A percentile compares a stretch with the other conserved stretches of the same genome.
phyloP scores from a whole-genome alignment of 306 rosid species.

The Quercus suber region DNA sequence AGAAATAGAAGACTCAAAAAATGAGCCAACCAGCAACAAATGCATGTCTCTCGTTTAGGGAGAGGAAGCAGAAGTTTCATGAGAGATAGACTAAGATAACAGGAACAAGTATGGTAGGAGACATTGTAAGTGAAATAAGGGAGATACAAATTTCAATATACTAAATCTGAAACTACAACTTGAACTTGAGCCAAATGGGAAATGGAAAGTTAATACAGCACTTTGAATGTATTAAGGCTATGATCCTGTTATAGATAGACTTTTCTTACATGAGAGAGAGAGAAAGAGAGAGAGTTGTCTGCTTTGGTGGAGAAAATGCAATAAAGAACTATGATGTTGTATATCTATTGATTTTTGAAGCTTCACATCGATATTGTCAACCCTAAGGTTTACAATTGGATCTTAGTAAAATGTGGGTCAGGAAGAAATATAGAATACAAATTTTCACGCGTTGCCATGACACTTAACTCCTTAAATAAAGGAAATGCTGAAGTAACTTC shows the following conservation, averaged over 20 bases:
- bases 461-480: neutral
- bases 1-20: too few species aligned
- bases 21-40: too few species aligned
- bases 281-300: neutral
- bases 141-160: too few species aligned
- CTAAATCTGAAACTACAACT: too few species aligned
- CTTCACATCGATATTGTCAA: neutral
- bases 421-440: neutral
- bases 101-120: too few species aligned
- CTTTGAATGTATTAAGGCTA: neutral
- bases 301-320: neutral
- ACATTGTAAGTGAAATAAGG: too few species aligned
- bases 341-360: neutral
- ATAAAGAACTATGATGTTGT: neutral
- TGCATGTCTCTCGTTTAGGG: too few species aligned
- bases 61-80: too few species aligned
- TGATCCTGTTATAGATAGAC: neutral
- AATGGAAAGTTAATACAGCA: too few species aligned
- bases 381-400: too few species aligned
- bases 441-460: neutral
- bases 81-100: too few species aligned
- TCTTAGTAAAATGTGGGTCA: neutral
- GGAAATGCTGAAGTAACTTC: neutral
- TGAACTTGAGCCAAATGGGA: too few species aligned
- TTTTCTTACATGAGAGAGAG: neutral